phyloP scores from a whole-genome alignment of 371 early-diverging fungal genomes.

The Mucor indicus region DNA sequence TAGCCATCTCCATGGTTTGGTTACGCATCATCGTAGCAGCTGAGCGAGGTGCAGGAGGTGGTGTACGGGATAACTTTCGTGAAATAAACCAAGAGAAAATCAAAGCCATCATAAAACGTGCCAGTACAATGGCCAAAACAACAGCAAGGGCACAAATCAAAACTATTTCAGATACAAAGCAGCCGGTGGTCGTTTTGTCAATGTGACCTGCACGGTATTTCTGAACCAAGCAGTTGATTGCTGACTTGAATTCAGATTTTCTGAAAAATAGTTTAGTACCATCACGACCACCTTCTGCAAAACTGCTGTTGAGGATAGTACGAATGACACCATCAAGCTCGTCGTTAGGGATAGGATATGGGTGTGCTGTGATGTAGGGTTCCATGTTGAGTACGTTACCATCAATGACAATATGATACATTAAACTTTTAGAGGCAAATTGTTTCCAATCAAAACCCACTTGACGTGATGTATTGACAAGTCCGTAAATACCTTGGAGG shows the following conservation, averaged over 20 bases:
- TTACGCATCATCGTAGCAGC: constrained; percentile 19
- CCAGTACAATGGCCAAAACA: constrained; percentile 71
- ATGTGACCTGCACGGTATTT: constrained; percentile 80
- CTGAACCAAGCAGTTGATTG: constrained; percentile 59
- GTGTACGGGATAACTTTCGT: constrained; percentile 63
- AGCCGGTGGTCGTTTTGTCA: constrained; percentile 83
- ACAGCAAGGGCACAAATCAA: constrained; percentile 65
- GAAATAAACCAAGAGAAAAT: constrained; percentile 86
- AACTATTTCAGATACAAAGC: constrained; percentile 82
- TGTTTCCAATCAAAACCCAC: constrained; percentile 76
- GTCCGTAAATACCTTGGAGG: constrained; percentile 9
- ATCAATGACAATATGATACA: constrained; percentile 70
- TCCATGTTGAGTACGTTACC: constrained; percentile 74
- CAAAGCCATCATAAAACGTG: constrained; percentile 85
- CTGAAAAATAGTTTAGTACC: constrained; percentile 71
- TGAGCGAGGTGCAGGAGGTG: constrained; percentile 33
- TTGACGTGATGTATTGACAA: constrained; percentile 35
- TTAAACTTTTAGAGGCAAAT: constrained; percentile 36
- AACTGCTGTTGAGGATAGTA: constrained; percentile 31
- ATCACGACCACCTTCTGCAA: constrained; percentile 60
- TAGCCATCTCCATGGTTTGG: constrained; percentile 45
- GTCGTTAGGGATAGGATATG: constrained; percentile 39
- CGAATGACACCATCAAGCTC: constrained; percentile 64
- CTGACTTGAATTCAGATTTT: constrained; percentile 47
- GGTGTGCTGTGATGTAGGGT: constrained; percentile 55